Percentiles rank a stretch among this genome's conserved stretches.
Evolutionary conservation across 2,329 filamentous ascomycete species (phyloP).

Genomic region (Metarhizium humberi): DNA sequence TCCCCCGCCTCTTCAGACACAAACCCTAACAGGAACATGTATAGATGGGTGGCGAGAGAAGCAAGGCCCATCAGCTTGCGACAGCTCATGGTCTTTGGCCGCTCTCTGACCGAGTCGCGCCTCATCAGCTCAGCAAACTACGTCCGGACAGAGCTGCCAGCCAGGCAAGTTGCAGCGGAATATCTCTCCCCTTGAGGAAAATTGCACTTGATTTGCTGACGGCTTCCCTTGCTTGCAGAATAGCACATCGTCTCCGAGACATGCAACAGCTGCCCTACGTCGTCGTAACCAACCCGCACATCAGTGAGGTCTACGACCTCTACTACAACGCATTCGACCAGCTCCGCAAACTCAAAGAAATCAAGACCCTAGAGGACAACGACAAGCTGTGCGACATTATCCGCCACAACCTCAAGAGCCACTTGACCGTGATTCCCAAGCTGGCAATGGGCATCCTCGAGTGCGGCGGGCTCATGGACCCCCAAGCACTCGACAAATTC

Average conservation of each 20-base stretch:
- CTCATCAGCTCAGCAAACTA: slow-evolving; percentile 95
- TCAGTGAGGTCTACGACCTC: slow-evolving; percentile 90
- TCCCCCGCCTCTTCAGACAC: not conserved
- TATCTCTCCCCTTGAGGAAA: not conserved
- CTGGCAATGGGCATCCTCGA: slow-evolving; percentile 91
- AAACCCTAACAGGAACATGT: slow-evolving; percentile 4
- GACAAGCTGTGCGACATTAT: slow-evolving; percentile 77
- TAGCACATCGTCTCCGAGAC: slow-evolving; percentile 89
- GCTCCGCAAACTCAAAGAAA: slow-evolving; percentile 74
- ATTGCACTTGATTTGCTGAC: not conserved
- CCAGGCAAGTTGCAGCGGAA: slow-evolving; percentile 11
- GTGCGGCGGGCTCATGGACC: slow-evolving; percentile 72
- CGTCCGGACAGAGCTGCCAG: slow-evolving; percentile 74
- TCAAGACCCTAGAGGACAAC: slow-evolving; percentile 82
- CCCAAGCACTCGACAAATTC: slow-evolving; percentile 78
- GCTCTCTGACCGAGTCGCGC: slow-evolving; percentile 81
- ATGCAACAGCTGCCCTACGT: slow-evolving; percentile 96
- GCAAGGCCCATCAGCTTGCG: slow-evolving; percentile 92
- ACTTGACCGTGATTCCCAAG: slow-evolving; percentile 88
- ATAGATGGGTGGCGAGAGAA: slow-evolving; percentile 85
- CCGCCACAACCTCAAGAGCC: slow-evolving; percentile 69
- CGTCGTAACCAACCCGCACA: slow-evolving; percentile 89
- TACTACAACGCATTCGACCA: slow-evolving; percentile 96
- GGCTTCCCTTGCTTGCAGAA: slow-evolving; percentile 34
- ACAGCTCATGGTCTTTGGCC: slow-evolving; percentile 94